phyloP scores from a whole-genome alignment of 2,329 filamentous ascomycete species.

The Samsoniella hepiali region DNA sequence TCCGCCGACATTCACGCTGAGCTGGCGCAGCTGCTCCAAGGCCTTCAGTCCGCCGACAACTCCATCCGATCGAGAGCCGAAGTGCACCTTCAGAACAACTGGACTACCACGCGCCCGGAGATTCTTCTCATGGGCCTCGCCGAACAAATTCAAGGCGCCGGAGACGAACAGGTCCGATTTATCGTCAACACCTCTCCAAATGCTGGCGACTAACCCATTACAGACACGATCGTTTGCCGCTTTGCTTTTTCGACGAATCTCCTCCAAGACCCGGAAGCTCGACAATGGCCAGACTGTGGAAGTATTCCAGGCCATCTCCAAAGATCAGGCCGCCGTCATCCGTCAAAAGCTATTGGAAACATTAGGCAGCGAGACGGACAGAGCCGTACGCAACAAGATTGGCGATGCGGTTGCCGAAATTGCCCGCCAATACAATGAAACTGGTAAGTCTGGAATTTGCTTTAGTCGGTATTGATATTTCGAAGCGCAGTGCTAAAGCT shows the following conservation, averaged over 20 bases:
- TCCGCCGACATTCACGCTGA: slow-evolving; percentile 80
- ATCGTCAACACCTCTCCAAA: slow-evolving; percentile 7
- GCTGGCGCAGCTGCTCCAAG: slow-evolving; percentile 81
- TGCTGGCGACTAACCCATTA: slow-evolving; percentile 21
- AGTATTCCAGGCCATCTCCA: slow-evolving; percentile 76
- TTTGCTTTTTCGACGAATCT: slow-evolving; percentile 90
- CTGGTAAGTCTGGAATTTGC: slow-evolving; percentile 57
- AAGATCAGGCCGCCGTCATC: slow-evolving; percentile 73
- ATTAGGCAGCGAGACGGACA: slow-evolving; percentile 68
- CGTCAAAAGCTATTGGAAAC: slow-evolving; percentile 79
- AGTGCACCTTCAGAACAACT: slow-evolving; percentile 85
- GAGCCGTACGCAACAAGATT: slow-evolving; percentile 85
- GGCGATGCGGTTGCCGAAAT: slow-evolving; percentile 97
- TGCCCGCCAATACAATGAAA: slow-evolving; percentile 90
- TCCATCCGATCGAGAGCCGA: slow-evolving; percentile 79
- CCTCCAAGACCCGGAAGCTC: slow-evolving; percentile 81
- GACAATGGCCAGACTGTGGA: slow-evolving; percentile 70
- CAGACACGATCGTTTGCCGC: slow-evolving; percentile 88
- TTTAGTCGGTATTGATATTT: not conserved
- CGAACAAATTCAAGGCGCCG: slow-evolving; percentile 82
- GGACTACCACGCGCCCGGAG: slow-evolving; percentile 78
- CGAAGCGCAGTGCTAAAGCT: not conserved
- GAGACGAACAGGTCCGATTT: slow-evolving; percentile 62
- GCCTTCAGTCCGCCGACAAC: slow-evolving; percentile 88
- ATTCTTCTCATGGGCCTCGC: slow-evolving; percentile 89